Evolutionary conservation across 805 yeast species (phyloP), one percentile per base, ranked within the genome.

Genomic region (Priceomyces haplophilus): DNA sequence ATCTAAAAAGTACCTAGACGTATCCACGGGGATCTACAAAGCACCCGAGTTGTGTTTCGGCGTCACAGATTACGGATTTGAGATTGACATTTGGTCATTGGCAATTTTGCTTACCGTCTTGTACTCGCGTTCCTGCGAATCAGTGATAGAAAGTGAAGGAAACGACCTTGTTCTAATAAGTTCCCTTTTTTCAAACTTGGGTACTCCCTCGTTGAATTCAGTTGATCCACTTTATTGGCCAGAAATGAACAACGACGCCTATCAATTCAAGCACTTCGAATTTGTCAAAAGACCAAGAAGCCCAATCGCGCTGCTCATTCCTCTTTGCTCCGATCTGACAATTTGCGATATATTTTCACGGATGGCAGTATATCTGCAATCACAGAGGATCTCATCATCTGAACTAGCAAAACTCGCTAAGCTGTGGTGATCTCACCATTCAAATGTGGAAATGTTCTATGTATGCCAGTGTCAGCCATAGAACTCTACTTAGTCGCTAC

Each of bases 1-100:
- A 1, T 56, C 60, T 4, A 53, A 60, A 7, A 66, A 73, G 49
- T 67, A 73, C 44, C 69, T 75, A n/a, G 85, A 79, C 49, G 81
- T 88, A 3, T 73, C 83, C 16, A 82, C 90, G 0, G 81, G 83
- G 1, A 69, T 71, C 25, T 88, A 78, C 61, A 80, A 84, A 46
- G 82, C 93, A 0, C 91, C 95, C 0, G 95, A 87, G 54, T 62
- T 84, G 37, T 65, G 86, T 33, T 73, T 85, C 39, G 85, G 87
- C 0, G 61, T 76, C n/a, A 47, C 66, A 1, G 66, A 70, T 45
- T 87, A 87, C 54, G 63, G 73, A 2, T 58, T 55, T 29, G 78
- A 72, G 31, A 66, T 86, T 7, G 95, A 87, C 52, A 67, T 85
- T 12, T 87, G 95, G 95, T 67, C 85, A 1, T 56, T 78, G 15